Evolutionary conservation across 2,329 filamentous ascomycete species (phyloP), one percentile per base, ranked within the genome.

Genomic region (Paecilomyces formosus): DNA sequence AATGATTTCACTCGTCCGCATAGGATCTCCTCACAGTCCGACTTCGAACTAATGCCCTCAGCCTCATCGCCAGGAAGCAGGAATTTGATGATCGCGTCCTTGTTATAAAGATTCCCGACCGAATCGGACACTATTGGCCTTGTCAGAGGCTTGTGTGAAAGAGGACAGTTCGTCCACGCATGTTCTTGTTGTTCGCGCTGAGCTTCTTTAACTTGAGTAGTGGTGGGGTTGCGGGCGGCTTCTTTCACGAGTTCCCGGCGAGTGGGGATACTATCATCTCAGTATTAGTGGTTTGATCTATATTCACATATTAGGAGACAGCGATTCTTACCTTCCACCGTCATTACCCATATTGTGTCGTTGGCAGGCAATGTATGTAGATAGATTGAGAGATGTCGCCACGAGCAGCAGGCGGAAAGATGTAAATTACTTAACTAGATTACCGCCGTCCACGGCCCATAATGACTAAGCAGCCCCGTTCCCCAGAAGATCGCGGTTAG

Each of bases 231-330:
- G 67, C 90, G 89, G 50, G 92, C 91, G 28, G 92, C 91, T 74
- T 93, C 88, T 76, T 96, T 96, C 73, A 99, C 94, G 53, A 99
- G 89, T 76, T 99, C 95, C 70, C 92, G 89, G 31, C 95, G 90
- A 63, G 89, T 97, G 4, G 94, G 94, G 66, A 99, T 99, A 65
- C 90, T 86, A 63, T 21, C 8, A 21, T 50, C 55, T 49, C 31
- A 21, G 54, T 28, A 54, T 60, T 12, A 59, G 64, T 59, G 52
- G 3, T 58, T 11, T 30, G 28, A 39, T 18, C 26, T 50, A 30
- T 26, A 26, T 21, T 39, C 56, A 15, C 24, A 22, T 15, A 31
- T 22, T 52, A n/a, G 15, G 12, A 49, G 30, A 55, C n/a, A 26
- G 3, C n/a, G 11, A 15, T 28, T 64, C 72, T 70, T 66, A 81